phyloP scores from a whole-genome alignment of 148 eudicot species.

The Arbutus unedo region DNA sequence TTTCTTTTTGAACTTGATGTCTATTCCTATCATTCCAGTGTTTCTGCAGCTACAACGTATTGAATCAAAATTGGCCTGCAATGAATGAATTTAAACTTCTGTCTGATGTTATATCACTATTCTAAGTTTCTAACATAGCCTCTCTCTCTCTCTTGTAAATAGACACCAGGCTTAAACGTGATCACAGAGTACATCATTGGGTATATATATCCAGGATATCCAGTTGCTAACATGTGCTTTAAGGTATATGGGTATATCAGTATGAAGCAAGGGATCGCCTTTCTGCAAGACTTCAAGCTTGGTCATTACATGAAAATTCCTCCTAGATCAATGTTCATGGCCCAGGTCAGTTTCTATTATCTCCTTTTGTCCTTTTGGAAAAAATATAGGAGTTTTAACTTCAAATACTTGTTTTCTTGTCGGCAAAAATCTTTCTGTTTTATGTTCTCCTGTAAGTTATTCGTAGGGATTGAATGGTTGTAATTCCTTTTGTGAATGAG shows the following conservation, averaged over 20 bases:
- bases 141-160: background rate
- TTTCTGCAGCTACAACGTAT: background rate
- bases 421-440: background rate
- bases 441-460: background rate
- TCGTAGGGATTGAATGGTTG: background rate
- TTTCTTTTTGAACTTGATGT: background rate
- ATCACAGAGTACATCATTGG: conserved; percentile 55
- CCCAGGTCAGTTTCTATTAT: conserved; percentile 33
- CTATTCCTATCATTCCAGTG: background rate
- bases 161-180: conserved; percentile 55
- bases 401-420: background rate
- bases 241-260: conserved; percentile 53
- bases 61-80: background rate
- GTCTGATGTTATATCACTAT: background rate
- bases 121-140: conserved; percentile 8
- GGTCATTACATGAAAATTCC: conserved; percentile 67
- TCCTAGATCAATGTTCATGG: conserved; percentile 57
- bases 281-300: conserved; percentile 56
- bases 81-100: background rate
- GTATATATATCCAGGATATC: conserved; percentile 51
- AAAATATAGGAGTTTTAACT: background rate
- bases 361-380: background rate
- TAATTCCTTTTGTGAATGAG: too few relatives aligned
- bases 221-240: conserved; percentile 60
- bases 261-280: conserved; percentile 47